phyloP scores from a whole-genome alignment of 768 basidiomycete species.

The Atractiella rhizophila region DNA sequence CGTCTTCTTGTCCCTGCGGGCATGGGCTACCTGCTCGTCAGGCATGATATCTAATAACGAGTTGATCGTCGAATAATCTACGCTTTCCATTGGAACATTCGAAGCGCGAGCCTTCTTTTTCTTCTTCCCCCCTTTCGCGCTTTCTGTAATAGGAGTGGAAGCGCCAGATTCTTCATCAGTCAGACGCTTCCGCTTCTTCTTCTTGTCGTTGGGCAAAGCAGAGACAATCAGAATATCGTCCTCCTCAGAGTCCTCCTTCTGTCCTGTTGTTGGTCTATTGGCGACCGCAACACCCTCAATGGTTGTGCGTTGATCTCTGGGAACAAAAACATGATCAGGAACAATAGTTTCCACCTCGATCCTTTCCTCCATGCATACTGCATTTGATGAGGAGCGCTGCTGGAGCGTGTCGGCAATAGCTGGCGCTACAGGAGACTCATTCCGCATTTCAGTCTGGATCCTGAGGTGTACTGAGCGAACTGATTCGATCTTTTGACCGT shows the following conservation, averaged over 20 bases:
- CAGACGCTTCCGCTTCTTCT: neutral
- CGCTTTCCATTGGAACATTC: neutral
- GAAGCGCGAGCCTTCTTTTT: too few relatives aligned
- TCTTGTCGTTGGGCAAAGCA: neutral
- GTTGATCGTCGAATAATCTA: slow-evolving; percentile 4
- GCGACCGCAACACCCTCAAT: neutral
- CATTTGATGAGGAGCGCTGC: neutral
- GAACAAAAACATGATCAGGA: neutral
- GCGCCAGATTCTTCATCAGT: neutral
- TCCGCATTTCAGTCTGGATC: too few relatives aligned
- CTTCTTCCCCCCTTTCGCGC: neutral
- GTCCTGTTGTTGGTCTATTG: neutral
- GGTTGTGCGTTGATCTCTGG: neutral
- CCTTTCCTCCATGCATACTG: neutral
- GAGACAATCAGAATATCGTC: neutral
- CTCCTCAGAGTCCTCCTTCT: neutral
- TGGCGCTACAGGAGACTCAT: too few relatives aligned
- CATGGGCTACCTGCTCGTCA: neutral
- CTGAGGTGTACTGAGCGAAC: too few relatives aligned
- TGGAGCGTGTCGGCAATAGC: neutral
- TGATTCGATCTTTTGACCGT: too few relatives aligned
- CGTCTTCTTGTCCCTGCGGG: neutral
- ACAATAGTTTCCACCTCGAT: neutral
- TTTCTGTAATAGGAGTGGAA: neutral
- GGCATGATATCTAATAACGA: neutral